These are phyloP conservation scores for Achlya hypogyna DNA, from an alignment of 352 stramenopile species.

Conservation along the genomic window DNA sequence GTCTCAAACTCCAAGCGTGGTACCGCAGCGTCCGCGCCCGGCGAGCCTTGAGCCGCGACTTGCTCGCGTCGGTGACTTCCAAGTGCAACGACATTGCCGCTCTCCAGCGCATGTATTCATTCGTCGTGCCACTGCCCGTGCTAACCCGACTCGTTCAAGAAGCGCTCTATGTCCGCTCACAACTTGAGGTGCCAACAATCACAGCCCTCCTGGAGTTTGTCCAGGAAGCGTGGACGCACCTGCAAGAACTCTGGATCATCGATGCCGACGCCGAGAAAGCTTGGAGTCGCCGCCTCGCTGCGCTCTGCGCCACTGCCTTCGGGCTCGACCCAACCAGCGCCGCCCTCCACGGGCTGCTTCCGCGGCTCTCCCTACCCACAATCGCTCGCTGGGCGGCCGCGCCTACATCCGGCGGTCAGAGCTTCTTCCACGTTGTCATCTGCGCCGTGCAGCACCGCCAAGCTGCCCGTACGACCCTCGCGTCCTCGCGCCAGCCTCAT, in stretches of 20 bases:
- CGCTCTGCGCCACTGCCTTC: background rate
- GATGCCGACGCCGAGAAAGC: background rate
- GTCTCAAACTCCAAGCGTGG: slow-evolving; percentile 5
- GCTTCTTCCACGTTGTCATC: slow-evolving; percentile 4
- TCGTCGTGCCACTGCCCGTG: slow-evolving; percentile 9
- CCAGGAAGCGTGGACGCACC: background rate
- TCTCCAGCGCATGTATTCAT: slow-evolving; percentile 5
- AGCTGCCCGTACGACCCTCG: background rate
- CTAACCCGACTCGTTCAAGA: slow-evolving; percentile 15
- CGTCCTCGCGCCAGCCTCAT: background rate
- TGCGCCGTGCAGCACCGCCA: background rate
- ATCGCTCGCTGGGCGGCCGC: background rate
- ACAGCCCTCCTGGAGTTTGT: slow-evolving; percentile 2
- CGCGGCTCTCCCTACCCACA: background rate
- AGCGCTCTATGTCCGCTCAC: background rate
- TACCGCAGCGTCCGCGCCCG: slow-evolving; percentile 5
- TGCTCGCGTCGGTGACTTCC: background rate
- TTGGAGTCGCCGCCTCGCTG: background rate
- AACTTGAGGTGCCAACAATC: background rate
- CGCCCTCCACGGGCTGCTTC: background rate
- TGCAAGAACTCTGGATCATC: background rate
- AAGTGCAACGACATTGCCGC: slow-evolving; percentile 16
- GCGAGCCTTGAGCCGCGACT: background rate
- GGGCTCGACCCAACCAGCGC: background rate
- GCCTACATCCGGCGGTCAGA: background rate